phyloP scores from a whole-genome alignment of 2,329 filamentous ascomycete genomes.

The Fusarium sp. region DNA sequence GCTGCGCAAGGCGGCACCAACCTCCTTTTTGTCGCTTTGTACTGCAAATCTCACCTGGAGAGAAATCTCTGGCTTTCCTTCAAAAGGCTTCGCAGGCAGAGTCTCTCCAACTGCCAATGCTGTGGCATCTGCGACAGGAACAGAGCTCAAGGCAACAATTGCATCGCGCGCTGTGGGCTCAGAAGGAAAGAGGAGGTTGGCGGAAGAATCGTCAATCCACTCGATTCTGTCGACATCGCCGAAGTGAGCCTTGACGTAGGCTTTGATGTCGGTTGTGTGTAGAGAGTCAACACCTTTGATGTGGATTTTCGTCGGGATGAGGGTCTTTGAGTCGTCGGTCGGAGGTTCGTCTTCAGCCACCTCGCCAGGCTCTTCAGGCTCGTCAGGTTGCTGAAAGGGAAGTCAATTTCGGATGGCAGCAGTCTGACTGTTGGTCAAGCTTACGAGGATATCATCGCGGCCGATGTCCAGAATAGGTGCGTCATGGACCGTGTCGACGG shows the following conservation, averaged over 20 bases:
- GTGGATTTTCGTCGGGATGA: conserved; percentile 73
- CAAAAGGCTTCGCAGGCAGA: conserved; percentile 74
- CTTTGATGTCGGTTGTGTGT: conserved; percentile 80
- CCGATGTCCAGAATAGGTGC: conserved; percentile 40
- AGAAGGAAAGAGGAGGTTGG: conserved; percentile 81
- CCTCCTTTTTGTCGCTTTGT: conserved; percentile 79
- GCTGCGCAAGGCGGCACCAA: conserved; percentile 81
- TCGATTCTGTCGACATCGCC: conserved; percentile 72
- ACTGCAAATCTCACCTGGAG: conserved; percentile 80
- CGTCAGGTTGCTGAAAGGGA: conserved; percentile 46
- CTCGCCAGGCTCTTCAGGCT: conserved; percentile 52
- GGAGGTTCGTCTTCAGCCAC: conserved; percentile 48
- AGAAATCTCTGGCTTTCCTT: conserved; percentile 72
- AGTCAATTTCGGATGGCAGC: conserved; percentile 24
- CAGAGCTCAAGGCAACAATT: conserved; percentile 60
- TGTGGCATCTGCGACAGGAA: conserved; percentile 62
- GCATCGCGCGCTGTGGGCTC: conserved; percentile 63
- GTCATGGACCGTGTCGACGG: conserved; percentile 51
- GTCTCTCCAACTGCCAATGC: conserved; percentile 69
- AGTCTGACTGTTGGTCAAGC: conserved; percentile 1
- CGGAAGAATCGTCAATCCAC: conserved; percentile 94
- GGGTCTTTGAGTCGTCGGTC: conserved; percentile 39
- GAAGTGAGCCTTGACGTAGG: conserved; percentile 77
- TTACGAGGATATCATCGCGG: conserved; percentile 52
- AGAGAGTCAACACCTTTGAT: conserved; percentile 84